These are phyloP conservation scores for Apiotrichum mycotoxinovorans DNA, from an alignment of 1,284 basidiomycete species.

Conservation along the genomic window DNA sequence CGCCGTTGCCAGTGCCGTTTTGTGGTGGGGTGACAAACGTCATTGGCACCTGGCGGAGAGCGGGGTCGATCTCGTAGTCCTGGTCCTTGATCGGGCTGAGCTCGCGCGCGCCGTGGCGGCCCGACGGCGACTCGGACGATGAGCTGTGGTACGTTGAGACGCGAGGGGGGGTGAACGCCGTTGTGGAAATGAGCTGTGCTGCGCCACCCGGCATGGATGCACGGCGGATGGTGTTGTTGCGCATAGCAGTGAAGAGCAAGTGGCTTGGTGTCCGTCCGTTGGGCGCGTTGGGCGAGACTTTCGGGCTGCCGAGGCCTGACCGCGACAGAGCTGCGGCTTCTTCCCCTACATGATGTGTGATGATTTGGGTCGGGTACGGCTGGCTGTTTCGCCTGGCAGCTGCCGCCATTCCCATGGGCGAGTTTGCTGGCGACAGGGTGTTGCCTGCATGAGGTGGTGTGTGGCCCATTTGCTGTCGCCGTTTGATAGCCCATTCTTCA, in stretches of 20 bases:
- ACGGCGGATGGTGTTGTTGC: conserved; percentile 39
- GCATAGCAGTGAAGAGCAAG: conserved; percentile 39
- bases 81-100: conserved; percentile 41
- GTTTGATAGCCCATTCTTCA: conserved; percentile 26
- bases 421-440: conserved; percentile 13
- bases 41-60: conserved; percentile 11
- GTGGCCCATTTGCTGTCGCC: conserved; percentile 12
- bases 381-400: conserved; percentile 37
- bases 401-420: conserved; percentile 35
- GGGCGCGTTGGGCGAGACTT: conserved; percentile 32
- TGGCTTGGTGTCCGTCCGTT: conserved; percentile 28
- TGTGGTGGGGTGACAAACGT: conserved; percentile 10
- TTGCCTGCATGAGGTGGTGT: neutral
- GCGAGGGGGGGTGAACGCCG: conserved; percentile 44
- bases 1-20: neutral
- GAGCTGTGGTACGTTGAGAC: conserved; percentile 2
- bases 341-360: neutral
- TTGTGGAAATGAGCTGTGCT: conserved; percentile 39
- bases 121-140: neutral
- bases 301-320: conserved; percentile 23
- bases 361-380: conserved; percentile 38
- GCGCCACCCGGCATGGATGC: conserved; percentile 38
- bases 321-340: conserved; percentile 7
- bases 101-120: conserved; percentile 18
- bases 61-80: conserved; percentile 24